phyloP scores from a whole-genome alignment of 192 early-diverging fungal species.

The Coemansia biformis region DNA sequence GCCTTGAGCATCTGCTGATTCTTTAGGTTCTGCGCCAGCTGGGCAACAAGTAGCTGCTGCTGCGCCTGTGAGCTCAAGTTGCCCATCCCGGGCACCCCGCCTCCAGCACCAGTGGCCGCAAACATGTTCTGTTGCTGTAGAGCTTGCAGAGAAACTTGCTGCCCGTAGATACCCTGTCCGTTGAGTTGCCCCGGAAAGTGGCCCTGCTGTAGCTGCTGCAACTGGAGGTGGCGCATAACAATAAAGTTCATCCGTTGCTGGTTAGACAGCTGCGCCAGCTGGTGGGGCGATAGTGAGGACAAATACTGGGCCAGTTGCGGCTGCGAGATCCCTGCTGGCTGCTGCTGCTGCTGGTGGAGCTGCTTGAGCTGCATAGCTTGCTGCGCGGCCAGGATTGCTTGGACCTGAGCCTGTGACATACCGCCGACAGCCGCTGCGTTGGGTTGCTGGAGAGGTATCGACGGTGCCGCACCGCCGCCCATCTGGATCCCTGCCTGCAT shows the following conservation, averaged over 20 bases:
- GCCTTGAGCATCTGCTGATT: conserved; percentile 33
- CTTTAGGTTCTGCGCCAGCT: conserved; percentile 32
- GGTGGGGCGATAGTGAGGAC: conserved; percentile 39
- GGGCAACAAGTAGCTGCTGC: conserved; percentile 26
- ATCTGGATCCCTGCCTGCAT: conserved; percentile 9
- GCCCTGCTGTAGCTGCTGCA: conserved; percentile 23
- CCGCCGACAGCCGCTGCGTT: neutral
- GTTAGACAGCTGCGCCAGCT: conserved; percentile 41
- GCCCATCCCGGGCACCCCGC: conserved; percentile 14
- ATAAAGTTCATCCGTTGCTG: conserved; percentile 39
- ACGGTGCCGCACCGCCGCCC: neutral
- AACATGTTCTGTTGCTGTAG: conserved; percentile 17
- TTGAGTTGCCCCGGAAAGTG: conserved; percentile 7
- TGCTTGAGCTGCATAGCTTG: conserved; percentile 35
- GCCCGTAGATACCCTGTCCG: conserved; percentile 12
- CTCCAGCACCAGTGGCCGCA: conserved; percentile 6
- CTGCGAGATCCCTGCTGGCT: conserved; percentile 21
- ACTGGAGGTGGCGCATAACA: conserved; percentile 43
- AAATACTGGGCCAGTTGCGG: conserved; percentile 43
- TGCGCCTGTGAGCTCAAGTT: neutral
- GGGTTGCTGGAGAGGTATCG: conserved; percentile 1
- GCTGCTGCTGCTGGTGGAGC: conserved; percentile 17
- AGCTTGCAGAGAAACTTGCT: conserved; percentile 20
- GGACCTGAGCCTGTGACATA: conserved; percentile 14
- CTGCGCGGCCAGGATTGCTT: conserved; percentile 23